Conservation (phyloP, 1,139 yeast genomes). For the Geotrichum australiense region DNA sequence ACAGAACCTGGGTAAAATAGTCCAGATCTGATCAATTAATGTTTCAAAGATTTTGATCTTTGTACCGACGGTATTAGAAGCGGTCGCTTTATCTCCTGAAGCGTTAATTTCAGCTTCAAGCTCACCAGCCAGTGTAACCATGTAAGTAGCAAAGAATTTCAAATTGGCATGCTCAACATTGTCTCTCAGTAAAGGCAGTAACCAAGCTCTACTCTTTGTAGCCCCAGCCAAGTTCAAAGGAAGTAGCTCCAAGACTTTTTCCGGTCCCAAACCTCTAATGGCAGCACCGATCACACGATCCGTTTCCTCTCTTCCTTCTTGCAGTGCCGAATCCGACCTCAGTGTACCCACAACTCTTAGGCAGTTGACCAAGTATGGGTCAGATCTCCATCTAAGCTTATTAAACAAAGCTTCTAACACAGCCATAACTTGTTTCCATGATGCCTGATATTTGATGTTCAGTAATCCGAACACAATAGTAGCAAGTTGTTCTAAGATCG, state of each 20-base stretch:
- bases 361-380: constrained; percentile 64
- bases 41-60: constrained; percentile 74
- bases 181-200: constrained; percentile 87
- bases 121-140: constrained; percentile 61
- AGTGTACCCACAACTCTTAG: constrained; percentile 75
- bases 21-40: constrained; percentile 86
- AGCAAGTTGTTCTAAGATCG: constrained; percentile 39
- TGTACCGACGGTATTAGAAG: constrained; percentile 44
- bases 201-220: constrained; percentile 67
- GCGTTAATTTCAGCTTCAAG: constrained; percentile 45
- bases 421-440: constrained; percentile 69
- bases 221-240: constrained; percentile 74
- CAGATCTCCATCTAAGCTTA: constrained; percentile 58
- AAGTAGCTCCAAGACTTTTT: constrained; percentile 59
- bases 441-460: constrained; percentile 66
- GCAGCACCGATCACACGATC: constrained; percentile 78
- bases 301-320: constrained; percentile 69
- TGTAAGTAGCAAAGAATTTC: constrained; percentile 51
- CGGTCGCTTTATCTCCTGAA: constrained; percentile 34
- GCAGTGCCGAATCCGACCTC: constrained; percentile 69
- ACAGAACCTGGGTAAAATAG: constrained; percentile 81
- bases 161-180: constrained; percentile 68
- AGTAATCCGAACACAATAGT: constrained; percentile 52
- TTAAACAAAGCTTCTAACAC: constrained; percentile 57
- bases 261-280: constrained; percentile 78